Evolutionary conservation across 108 stramenopile genomes (phyloP), one percentile per base, ranked within the genome.

Genomic region (Schizochytrium sp.): DNA sequence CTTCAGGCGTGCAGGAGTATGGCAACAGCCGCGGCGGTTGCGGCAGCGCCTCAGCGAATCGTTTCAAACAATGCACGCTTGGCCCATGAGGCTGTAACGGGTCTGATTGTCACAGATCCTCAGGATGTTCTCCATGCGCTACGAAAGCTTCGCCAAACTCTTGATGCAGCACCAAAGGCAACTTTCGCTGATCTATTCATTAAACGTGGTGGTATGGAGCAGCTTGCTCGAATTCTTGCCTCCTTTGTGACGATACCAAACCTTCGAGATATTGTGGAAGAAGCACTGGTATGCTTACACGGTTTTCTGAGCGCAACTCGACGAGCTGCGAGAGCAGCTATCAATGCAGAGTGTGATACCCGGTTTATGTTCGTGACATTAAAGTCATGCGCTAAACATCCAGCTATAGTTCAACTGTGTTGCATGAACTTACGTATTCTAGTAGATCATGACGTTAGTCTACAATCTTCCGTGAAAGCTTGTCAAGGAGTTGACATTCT

Each of bases 121-220:
- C 64, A 69, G 44, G 64, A 69, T 7, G 19, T 69, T 7, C 64
- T 13, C 42, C 64, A 13, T 15, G 64, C 64, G 12, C 64, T 69
- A 1, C 12, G 64, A 7, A 69, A 69, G 64, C 64, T 69, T 38
- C 64, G 64, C 10, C 64, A 69, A 15, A 69, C 28, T 8, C 15
- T 69, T 38, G 64, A 69, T 28, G 64, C 64, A 44, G 1, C 64
- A 0, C 10, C 64, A 8, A 69, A 69, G 15, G 7, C 64, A 69
- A 69, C 28, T 15, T 69, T 69, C 44, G 64, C 64, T 38, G 64
- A 69, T 8, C 64, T 69, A 38, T 69, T 69, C 44, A 44, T 44
- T 44, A 69, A 69, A 44, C 64, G 64, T 10, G 64, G 64, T 7
- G 64, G 64, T 15, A 44, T 69, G 42, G 64, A 69, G 8, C 42